Evolutionary conservation across 345 rosid species (phyloP).

Genomic region (Leavenworthia alabamica): DNA sequence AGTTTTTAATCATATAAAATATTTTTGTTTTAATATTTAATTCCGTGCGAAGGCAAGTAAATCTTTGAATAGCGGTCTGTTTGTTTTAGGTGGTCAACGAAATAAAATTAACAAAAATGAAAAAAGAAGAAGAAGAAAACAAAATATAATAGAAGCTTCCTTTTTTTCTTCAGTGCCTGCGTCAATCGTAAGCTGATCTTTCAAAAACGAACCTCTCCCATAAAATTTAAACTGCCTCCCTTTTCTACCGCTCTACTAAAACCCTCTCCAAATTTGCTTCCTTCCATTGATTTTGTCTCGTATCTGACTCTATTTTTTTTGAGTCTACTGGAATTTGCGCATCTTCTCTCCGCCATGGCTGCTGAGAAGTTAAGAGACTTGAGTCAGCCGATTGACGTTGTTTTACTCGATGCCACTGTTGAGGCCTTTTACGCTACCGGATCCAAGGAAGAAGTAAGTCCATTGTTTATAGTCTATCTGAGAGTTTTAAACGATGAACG

Average conservation of each 20-base stretch:
- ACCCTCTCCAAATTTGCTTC: conserved; percentile 16
- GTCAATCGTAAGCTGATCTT: conserved; percentile 76
- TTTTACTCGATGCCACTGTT: conserved; percentile 84
- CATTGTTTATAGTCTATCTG: background rate
- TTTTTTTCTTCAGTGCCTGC: conserved; percentile 39
- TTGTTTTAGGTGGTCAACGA: background rate
- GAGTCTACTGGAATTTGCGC: background rate
- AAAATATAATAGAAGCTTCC: background rate
- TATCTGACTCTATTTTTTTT: background rate
- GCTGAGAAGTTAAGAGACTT: conserved; percentile 92
- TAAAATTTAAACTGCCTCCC: conserved; percentile 1
- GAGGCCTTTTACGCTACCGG: conserved; percentile 95
- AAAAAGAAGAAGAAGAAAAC: background rate
- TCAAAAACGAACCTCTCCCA: conserved; percentile 5
- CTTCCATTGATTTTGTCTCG: conserved; percentile 10
- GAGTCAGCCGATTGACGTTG: conserved; percentile 83
- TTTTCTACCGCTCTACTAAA: background rate
- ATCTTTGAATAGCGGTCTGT: background rate
- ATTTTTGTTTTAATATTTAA: too few relatives aligned
- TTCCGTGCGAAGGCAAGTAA: too few relatives aligned
- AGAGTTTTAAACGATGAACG: background rate
- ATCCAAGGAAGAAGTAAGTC: conserved; percentile 89
- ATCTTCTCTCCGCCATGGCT: conserved; percentile 53
- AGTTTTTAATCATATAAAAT: too few relatives aligned
- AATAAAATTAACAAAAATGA: background rate